These are phyloP conservation scores for Retiboletus flavoniger DNA, from an alignment of 1,284 basidiomycete genomes.

Conservation along the genomic window DNA sequence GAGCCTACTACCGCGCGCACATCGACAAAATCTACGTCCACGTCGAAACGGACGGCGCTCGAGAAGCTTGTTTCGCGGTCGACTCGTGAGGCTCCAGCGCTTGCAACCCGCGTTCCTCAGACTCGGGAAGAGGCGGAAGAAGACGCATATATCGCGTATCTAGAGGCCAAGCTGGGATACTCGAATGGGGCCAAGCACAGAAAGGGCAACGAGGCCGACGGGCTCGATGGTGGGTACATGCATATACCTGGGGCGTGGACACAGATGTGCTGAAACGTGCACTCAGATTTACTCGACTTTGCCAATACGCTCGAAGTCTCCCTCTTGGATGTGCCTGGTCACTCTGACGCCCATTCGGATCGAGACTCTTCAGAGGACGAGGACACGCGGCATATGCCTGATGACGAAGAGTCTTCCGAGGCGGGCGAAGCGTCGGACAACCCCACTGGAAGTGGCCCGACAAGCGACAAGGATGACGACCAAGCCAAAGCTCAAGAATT, in stretches of 20 bases:
- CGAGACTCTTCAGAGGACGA: neutral
- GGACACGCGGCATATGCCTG: neutral
- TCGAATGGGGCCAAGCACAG: slow-evolving; percentile 36
- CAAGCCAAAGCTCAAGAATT: slow-evolving; percentile 6
- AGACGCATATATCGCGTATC: slow-evolving; percentile 74
- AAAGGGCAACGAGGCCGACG: slow-evolving; percentile 54
- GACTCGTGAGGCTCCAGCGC: slow-evolving; percentile 20
- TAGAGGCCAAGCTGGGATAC: slow-evolving; percentile 71
- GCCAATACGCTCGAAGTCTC: slow-evolving; percentile 36
- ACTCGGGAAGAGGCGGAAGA: slow-evolving; percentile 57
- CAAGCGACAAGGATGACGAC: slow-evolving; percentile 11
- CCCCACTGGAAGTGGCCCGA: slow-evolving; percentile 2
- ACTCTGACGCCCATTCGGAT: neutral
- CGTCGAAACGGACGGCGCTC: slow-evolving; percentile 28
- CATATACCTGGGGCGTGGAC: neutral
- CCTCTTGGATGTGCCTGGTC: neutral
- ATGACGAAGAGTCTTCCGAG: slow-evolving; percentile 33
- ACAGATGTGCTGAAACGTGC: slow-evolving; percentile 1
- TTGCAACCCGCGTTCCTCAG: slow-evolving; percentile 23
- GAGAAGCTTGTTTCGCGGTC: slow-evolving; percentile 36
- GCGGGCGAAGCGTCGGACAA: slow-evolving; percentile 25
- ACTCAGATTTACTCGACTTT: slow-evolving; percentile 53
- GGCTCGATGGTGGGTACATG: slow-evolving; percentile 51
- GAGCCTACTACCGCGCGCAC: neutral
- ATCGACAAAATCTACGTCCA: slow-evolving; percentile 8